These are phyloP conservation scores for Fusarium buharicum DNA, from an alignment of 2,329 filamentous ascomycete species.

Conservation along the genomic window DNA sequence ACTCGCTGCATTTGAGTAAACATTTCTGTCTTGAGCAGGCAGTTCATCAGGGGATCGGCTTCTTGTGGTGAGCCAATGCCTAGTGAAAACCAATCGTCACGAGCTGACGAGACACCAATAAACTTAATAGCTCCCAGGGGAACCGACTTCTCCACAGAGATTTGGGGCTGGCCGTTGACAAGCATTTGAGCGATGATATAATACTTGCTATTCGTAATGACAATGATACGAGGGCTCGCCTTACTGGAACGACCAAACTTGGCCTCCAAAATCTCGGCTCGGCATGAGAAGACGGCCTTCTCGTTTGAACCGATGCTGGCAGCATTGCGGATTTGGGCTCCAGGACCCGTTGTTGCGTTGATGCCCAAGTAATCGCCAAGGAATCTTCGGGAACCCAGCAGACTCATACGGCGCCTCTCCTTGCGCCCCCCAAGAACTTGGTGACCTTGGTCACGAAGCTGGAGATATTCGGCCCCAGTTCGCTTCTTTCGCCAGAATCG, in stretches of 20 bases:
- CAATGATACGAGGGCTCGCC: conserved; percentile 82
- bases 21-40: conserved; percentile 95
- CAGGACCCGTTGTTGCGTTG: conserved; percentile 81
- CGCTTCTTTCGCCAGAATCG: conserved; percentile 95
- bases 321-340: conserved; percentile 80
- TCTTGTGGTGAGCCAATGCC: conserved; percentile 91
- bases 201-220: conserved; percentile 86
- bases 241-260: conserved; percentile 98
- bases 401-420: conserved; percentile 88
- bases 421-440: conserved; percentile 83
- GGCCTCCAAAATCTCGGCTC: conserved; percentile 87
- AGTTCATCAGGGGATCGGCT: conserved; percentile 91
- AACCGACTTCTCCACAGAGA: conserved; percentile 82
- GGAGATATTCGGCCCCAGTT: conserved; percentile 87
- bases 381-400: conserved; percentile 91
- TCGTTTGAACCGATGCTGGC: conserved; percentile 79
- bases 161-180: conserved; percentile 82
- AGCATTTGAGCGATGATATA: conserved; percentile 89
- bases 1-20: conserved; percentile 89
- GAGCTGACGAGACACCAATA: conserved; percentile 80
- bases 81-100: conserved; percentile 97
- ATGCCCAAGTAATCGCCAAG: conserved; percentile 94
- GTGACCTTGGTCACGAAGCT: conserved; percentile 89
- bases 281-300: conserved; percentile 85
- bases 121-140: conserved; percentile 90